Percentiles rank a stretch among this genome's conserved stretches.
phyloP scores from a whole-genome alignment of 768 basidiomycete species.

The Rhodotorula babjevae region DNA sequence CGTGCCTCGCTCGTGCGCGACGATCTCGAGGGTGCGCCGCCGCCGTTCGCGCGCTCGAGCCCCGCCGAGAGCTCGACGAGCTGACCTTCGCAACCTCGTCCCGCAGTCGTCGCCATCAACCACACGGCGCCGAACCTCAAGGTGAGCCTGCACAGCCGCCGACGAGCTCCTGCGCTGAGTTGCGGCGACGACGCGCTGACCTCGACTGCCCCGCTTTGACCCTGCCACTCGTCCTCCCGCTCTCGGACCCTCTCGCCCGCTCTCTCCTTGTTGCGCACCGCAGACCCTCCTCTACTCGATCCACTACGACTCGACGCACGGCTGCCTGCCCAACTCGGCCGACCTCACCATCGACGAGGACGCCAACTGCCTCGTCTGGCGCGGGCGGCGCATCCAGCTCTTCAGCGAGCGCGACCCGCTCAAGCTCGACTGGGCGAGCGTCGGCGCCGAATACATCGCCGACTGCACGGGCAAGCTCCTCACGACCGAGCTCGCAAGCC shows the following conservation, averaged over 20 bases:
- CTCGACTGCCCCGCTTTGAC: too few relatives aligned
- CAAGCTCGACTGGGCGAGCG: slow-evolving; percentile 44
- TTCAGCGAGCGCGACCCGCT: slow-evolving; percentile 45
- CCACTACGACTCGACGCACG: slow-evolving; percentile 48
- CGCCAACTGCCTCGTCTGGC: slow-evolving; percentile 9
- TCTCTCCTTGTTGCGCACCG: too few relatives aligned
- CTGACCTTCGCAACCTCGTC: slow-evolving; percentile 23
- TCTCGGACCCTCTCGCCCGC: too few relatives aligned
- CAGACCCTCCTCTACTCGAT: slow-evolving; percentile 44
- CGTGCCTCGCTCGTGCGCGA: slow-evolving; percentile 34
- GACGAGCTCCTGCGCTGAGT: too few relatives aligned
- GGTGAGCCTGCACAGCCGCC: too few relatives aligned
- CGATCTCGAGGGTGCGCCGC: slow-evolving; percentile 22
- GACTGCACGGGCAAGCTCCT: slow-evolving; percentile 47
- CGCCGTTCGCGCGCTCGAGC: background rate
- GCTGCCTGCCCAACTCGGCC: slow-evolving; percentile 35
- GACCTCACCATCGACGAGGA: slow-evolving; percentile 39
- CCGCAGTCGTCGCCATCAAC: slow-evolving; percentile 47
- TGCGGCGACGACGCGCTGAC: too few relatives aligned
- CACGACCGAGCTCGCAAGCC: slow-evolving; percentile 42
- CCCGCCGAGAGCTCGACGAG: background rate
- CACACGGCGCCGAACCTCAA: slow-evolving; percentile 47
- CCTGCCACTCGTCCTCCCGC: too few relatives aligned
- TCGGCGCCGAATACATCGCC: slow-evolving; percentile 46
- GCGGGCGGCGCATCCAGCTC: slow-evolving; percentile 35